These are phyloP conservation scores for Nematocida ironsii DNA, from an alignment of 371 early-diverging fungal species.

Conservation along the genomic window DNA sequence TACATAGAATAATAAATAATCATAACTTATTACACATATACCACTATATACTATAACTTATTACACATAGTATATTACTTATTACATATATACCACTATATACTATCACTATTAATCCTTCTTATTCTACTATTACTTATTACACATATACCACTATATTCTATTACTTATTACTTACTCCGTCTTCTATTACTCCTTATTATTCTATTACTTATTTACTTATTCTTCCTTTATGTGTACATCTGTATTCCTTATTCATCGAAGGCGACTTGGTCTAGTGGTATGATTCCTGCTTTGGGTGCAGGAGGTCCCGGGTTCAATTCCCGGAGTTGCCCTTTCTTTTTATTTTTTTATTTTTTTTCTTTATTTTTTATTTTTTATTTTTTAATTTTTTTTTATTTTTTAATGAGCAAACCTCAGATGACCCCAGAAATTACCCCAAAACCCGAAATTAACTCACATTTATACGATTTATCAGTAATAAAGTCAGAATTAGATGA, in stretches of 20 bases:
- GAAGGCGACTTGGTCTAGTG: slow-evolving; percentile 70
- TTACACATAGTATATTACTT: no score
- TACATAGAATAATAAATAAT: no score
- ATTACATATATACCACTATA: no score
- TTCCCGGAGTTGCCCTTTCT: slow-evolving; percentile 69
- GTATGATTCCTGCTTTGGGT: slow-evolving; percentile 71
- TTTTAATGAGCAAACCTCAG: background rate
- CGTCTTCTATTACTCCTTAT: no score
- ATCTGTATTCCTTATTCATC: background rate
- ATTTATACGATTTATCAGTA: slow-evolving; percentile 27
- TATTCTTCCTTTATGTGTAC: no score
- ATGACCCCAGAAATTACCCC: background rate
- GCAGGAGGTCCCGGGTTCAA: slow-evolving; percentile 71
- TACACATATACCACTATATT: no score
- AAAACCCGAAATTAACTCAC: background rate
- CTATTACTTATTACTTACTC: no score
- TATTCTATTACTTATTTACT: no score
- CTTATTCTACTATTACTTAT: no score
- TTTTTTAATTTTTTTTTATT: background rate
- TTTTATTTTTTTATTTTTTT: background rate
- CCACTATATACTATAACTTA: no score
- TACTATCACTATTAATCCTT: no score
- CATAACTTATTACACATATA: no score
- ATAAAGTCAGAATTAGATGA: slow-evolving; percentile 34
- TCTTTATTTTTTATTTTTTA: slow-evolving; percentile 8